Base-by-base conservation (phyloP, 495 filamentous ascomycete genomes). In the Daldinia decipiens region DNA sequence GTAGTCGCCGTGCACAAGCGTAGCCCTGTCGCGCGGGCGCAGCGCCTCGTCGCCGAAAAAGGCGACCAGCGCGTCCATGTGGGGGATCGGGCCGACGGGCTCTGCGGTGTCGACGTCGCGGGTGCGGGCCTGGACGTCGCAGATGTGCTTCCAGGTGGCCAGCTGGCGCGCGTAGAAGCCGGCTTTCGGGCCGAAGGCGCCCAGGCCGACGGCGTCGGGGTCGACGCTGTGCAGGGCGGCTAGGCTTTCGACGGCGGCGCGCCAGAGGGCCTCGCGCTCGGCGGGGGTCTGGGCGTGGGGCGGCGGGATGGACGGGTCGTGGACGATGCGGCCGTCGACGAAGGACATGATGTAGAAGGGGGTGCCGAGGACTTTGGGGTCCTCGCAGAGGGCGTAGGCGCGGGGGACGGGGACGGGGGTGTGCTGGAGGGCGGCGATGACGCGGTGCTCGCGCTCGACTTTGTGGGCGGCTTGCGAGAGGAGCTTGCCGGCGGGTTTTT, bases 281-380 rank as follows among this genome's bases (percentile, higher is more conserved):
- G 85, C 86, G 1, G 89, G 78, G 38, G 84, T 82, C 0, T 67
- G 51, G 0, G 97, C 91, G 7, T 81, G 88, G 6, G 94, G 95
- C 3, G 81, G 87, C 7, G 94, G 95, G 75, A 99, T 87, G 3
- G 91, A 83, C 5, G 94, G 90, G 79, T 98, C 92, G 68, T 93
- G 92, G 76, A 97, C 92, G 75, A 97, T 96, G 69, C 95, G 88
- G 19, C 95, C 95, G 73, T 94, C 91, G 56, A 98, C 83, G 76
- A 94, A 98, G 68, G 91, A 88, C 95, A 99, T 98, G 67, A 98
- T 91, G 79, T 98, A 98, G 80, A 99, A 99, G 13, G 92, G 87
- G 4, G 94, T 98, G 26, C 93, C 95, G 70, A 98, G 83, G 4
- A 99, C 87, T 38, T 71, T 79, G 38, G 77, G 74, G 77, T 99